Base-by-base conservation (phyloP, 805 yeast genomes). In the Ogataea corticis region DNA sequence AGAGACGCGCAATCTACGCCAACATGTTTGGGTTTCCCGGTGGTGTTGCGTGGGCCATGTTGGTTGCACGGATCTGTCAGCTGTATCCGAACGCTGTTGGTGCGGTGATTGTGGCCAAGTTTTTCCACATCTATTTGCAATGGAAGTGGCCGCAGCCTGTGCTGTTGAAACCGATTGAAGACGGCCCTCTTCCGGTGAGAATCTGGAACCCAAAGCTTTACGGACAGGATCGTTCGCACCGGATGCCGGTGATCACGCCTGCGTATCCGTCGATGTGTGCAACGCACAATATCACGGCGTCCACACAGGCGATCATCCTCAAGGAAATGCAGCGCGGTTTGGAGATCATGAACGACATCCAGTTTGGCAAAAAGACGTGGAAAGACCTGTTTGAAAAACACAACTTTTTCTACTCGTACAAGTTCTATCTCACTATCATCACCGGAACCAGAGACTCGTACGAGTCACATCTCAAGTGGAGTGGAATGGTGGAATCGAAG, bases 71-170 rank as follows among this genome's bases (percentile, higher is more conserved):
- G 57, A 89, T 94, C 23, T 94, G 99, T 66, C 99, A 94, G 65
- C 69, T 94, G 41, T 94, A 92, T 63, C 99, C 99, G 9, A 92
- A 92, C 66, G 96, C 98, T 0, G 95, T 90, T 11, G 84, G 97
- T 50, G 88, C 98, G 0, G 89, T 87, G 2, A 85, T 94, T 42
- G 83, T 94, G n/a, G 81, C 85, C 48, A 87, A 90, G 61, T 94
- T 94, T 63, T 94, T 94, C 68, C 79, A 81, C 52, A 89, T 94
- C 50, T 78, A 88, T 55, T 69, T 89, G 1, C 80, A 88, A 62
- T 94, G 99, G 99, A 82, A 80, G 57, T 94, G 99, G 99, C 99
- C 99, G 1, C 97, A 92, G 66, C 99, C 99, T 0, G 98, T 94
- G 1, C 71, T 94, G 31, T 72, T 94, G 45, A 91, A 89, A 60